phyloP scores from a whole-genome alignment of 1,139 yeast genomes.

The Blastobotrys ciferrii region DNA sequence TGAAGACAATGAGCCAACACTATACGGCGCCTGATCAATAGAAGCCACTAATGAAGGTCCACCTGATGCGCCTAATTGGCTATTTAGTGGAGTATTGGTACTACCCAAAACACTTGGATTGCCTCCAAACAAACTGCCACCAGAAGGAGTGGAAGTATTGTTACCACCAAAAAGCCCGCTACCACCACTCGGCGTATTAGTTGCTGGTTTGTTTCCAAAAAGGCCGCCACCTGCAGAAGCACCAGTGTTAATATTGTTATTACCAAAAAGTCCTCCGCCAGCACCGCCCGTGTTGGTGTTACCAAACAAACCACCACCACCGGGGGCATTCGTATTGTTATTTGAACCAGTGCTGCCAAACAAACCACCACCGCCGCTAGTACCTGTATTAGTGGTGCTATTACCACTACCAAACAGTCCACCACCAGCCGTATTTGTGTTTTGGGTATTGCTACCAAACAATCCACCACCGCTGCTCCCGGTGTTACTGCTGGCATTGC shows the following conservation, averaged over 20 bases:
- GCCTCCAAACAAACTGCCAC: slow-evolving; percentile 2
- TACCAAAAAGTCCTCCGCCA: slow-evolving; percentile 21
- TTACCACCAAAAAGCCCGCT: slow-evolving; percentile 25
- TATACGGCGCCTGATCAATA: slow-evolving; percentile 63
- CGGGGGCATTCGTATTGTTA: slow-evolving; percentile 17
- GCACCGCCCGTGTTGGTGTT: slow-evolving; percentile 25
- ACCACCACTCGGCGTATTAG: slow-evolving; percentile 13
- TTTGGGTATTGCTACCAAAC: slow-evolving; percentile 34
- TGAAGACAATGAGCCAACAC: slow-evolving; percentile 9
- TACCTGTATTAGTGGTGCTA: slow-evolving; percentile 30
- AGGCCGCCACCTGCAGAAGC: slow-evolving; percentile 35
- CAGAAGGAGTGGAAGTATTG: slow-evolving; percentile 15
- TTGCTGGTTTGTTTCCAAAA: slow-evolving; percentile 20
- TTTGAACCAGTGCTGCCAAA: slow-evolving; percentile 24
- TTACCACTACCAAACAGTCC: too few species aligned
- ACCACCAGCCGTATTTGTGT: slow-evolving; percentile 12
- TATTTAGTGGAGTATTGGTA: slow-evolving; percentile 12
- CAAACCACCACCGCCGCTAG: slow-evolving; percentile 20
- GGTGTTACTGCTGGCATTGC: slow-evolving; percentile 16
- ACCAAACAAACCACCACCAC: slow-evolving; percentile 34
- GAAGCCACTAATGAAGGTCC: slow-evolving; percentile 37
- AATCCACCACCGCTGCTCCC: slow-evolving; percentile 32
- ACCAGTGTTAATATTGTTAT: slow-evolving; percentile 22
- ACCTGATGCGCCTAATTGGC: slow-evolving; percentile 17
- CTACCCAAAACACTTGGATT: slow-evolving; percentile 4